Evolutionary conservation across 1,139 yeast species (phyloP), one percentile per base, ranked within the genome.

Genomic region (Geotrichum carabidarum): DNA sequence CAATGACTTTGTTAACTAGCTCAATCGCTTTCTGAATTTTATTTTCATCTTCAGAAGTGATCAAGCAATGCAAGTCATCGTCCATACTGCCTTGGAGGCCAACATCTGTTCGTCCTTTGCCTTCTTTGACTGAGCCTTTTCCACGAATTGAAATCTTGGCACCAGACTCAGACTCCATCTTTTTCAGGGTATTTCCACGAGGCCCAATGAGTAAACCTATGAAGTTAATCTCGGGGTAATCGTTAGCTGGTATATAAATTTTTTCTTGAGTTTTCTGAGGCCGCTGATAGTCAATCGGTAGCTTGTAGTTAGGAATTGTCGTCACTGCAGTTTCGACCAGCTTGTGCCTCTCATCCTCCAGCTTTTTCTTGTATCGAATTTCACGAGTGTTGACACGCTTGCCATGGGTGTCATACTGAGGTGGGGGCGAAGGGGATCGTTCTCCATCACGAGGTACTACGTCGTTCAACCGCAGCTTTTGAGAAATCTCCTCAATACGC

Each of bases 141-240:
- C 98, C 98, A 63, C 98, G 76, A 42, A 91, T 86, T 1, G 91
- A 94, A 58, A 91, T 83, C 59, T 79, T 79, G 22, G 97, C 96
- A 0, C 95, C 95, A 50, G 94, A 83, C 51, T 84, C 82, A 49
- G 82, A 84, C 67, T 91, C 96, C 71, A 94, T 73, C 63, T 82
- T 82, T 59, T 88, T 80, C 63, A 91, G 72, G 0, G 97, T 93
- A 63, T 86, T 85, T 18, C 98, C 99, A 75, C 99, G 83, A 35
- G 99, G 99, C 0, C 99, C 99, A 55, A 94, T 72, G 40, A 94
- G 74, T 53, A 87, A 77, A 0, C 99, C 99, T 54, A 93, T 88
- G 66, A 91, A 91, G 71, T 94, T 94, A 62, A 93, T 84, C 52
- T 86, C 94, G 0, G 98, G 98, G 69, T 89, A 86, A 58, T 90